Base-by-base conservation (phyloP, 495 filamentous ascomycete species). In the Podospora pseudoanserina region DNA sequence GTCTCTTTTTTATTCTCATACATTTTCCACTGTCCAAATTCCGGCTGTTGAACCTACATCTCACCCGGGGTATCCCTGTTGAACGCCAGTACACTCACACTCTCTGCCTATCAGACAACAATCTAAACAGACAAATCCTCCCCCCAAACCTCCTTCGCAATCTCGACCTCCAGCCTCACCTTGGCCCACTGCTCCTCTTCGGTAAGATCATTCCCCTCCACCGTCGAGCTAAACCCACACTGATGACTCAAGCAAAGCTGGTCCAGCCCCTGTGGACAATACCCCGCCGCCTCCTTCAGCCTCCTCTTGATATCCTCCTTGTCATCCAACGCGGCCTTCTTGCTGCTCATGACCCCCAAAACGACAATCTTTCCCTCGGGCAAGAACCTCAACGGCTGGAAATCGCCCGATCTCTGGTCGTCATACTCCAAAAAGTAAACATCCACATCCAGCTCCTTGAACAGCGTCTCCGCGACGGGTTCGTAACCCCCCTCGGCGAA, bases 341-440 rank as follows among this genome's bases (percentile, higher is more conserved):
- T 90, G 71, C 85, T 88, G 56, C 87, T 87, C 75, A 90, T 86
- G 30, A 89, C 85, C 53, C 88, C 88, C 4, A 90, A 78, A 9
- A 90, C 86, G 27, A 89, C 86, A 58, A 86, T 85, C 83, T 90
- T 90, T 79, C 85, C 77, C 77, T 83, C 83, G 55, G 88, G 88
- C 58, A 90, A 79, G 70, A 82, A 80, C 59, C 82, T 80, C 61
- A 90, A 80, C n/a, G 88, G 88, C 72, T 87, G 84, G 75, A 90
- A 90, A 49, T 86, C 86, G 53, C 88, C 88, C 1, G 87, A 87
- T 6, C 88, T 86, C 62, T 84, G 83, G 34, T 88, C 89, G 74
- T 90, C 88, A 72, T 86, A 90, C 78, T 90, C 88, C 68, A 90
- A 84, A 75, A 90, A 90, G 79, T 87, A 90, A 2, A 86, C 89